A percentile compares a stretch with the other conserved stretches of the same genome.
These are phyloP conservation scores for Sordariomycetes sp. DNA, from an alignment of 2,329 filamentous ascomycete species.

Conservation along the genomic window DNA sequence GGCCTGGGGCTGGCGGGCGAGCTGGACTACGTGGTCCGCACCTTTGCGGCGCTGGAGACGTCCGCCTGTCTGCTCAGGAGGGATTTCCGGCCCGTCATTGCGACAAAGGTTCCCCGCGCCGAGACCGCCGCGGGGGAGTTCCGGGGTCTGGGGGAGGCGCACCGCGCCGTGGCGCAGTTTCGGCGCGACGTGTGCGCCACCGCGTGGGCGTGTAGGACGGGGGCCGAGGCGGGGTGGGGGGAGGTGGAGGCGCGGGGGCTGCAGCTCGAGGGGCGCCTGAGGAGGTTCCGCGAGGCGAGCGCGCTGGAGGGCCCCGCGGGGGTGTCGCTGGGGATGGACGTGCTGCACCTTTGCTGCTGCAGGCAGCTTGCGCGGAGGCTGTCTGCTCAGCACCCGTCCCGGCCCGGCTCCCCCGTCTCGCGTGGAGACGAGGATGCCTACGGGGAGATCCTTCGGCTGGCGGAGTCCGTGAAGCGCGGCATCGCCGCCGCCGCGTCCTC, in stretches of 20 bases:
- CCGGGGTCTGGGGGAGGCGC: not conserved
- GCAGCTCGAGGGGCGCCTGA: not conserved
- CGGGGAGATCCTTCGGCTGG: not conserved
- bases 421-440: not conserved
- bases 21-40: slow-evolving; percentile 11
- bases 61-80: slow-evolving; percentile 10
- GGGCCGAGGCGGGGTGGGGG: not conserved
- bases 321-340: slow-evolving; percentile 1
- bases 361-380: not conserved
- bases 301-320: not conserved
- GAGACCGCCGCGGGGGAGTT: not conserved
- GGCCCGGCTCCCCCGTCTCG: not conserved
- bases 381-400: not conserved
- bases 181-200: not conserved
- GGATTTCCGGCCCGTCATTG: slow-evolving; percentile 9
- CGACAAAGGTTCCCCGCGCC: not conserved
- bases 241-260: not conserved
- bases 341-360: slow-evolving; percentile 1
- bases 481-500: not conserved
- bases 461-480: not conserved
- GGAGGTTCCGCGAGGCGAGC: not conserved
- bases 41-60: slow-evolving; percentile 11
- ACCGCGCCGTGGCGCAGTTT: not conserved
- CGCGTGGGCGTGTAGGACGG: not conserved
- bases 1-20: not conserved